Evolutionary conservation across 768 basidiomycete species (phyloP).

Genomic region (Paxillus ammoniavirescens): DNA sequence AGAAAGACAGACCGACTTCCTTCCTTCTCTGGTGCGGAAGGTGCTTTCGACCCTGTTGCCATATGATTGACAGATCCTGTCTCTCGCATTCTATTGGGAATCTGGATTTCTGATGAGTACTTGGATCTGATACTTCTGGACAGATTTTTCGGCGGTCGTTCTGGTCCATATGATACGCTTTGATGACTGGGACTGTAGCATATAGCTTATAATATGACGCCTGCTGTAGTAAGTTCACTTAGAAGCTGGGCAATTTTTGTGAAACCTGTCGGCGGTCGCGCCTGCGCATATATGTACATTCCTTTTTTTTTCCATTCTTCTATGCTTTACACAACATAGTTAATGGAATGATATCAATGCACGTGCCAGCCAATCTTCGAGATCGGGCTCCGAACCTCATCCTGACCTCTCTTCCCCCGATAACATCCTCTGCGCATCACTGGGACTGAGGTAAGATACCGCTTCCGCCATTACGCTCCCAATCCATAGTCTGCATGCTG

Average conservation of each 20-base stretch:
- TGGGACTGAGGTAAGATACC: no score
- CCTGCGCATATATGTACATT: no score
- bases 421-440: no score
- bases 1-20: conserved; percentile 18
- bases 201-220: conserved; percentile 26
- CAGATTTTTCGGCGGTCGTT: not conserved
- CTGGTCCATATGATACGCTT: conserved; percentile 3
- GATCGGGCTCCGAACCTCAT: no score
- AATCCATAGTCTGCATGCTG: no score
- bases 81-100: conserved; percentile 5
- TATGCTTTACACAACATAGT: no score
- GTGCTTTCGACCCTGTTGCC: conserved; percentile 22
- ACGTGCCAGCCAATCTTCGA: no score
- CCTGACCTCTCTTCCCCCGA: no score
- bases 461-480: no score
- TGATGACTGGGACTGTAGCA: conserved; percentile 18
- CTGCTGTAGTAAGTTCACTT: conserved; percentile 1
- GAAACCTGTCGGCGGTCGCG: conserved; percentile 2
- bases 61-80: conserved; percentile 27
- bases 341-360: no score
- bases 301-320: no score
- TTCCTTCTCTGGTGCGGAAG: conserved; percentile 14
- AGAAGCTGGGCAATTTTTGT: conserved; percentile 23
- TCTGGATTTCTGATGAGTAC: not conserved
- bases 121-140: not conserved